Base-by-base conservation (phyloP, 225 moss, liverwort and hornwort genomes). In the Sphagnum tenellum region DNA sequence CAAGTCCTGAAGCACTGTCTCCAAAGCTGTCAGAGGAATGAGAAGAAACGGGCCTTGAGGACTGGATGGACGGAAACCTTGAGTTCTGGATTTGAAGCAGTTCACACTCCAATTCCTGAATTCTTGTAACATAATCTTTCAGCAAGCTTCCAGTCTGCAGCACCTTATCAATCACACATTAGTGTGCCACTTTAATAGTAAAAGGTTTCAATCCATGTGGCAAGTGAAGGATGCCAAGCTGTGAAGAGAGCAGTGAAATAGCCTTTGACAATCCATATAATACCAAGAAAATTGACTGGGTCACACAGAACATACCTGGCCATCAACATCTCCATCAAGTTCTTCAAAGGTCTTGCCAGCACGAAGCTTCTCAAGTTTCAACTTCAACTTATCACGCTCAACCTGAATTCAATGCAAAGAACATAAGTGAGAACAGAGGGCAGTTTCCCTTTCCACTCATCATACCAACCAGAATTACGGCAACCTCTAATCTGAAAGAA, bases 311-410 rank as follows among this genome's bases (percentile, higher is more conserved):
- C 56, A 55, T 55, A 90, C 94, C 86, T 86, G 81, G 62, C 73
- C 48, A 70, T 90, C 85, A 69, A 82, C 82, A 55, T 88, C 90
- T 55, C 70, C 86, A 62, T 94, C 87, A 9, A 91, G 73, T 60
- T 94, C 94, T 63, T 79, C 88, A 69, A 89, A 83, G 57, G 83
- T 86, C 69, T 89, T 87, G 60, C 91, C 91, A 64, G 90, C 78
- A 61, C 91, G 89, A 44, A 94, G 85, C 68, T 86, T 86, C 71
- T 94, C 89, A 58, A 89, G 89, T 71, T 91, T 91, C 67, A 89
- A 70, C 56, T 72, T 81, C 68, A 87, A 77, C 70, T 85, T 89
- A 49, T 91, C 89, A 60, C 87, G 80, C 70, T 89, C 82, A 60
- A 94, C 74, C 91, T 94, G 81, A 29, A 29, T 29, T 29, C 44